These are phyloP conservation scores for Kewa caespitosa DNA, from an alignment of 179 eudicot species.

Conservation along the genomic window DNA sequence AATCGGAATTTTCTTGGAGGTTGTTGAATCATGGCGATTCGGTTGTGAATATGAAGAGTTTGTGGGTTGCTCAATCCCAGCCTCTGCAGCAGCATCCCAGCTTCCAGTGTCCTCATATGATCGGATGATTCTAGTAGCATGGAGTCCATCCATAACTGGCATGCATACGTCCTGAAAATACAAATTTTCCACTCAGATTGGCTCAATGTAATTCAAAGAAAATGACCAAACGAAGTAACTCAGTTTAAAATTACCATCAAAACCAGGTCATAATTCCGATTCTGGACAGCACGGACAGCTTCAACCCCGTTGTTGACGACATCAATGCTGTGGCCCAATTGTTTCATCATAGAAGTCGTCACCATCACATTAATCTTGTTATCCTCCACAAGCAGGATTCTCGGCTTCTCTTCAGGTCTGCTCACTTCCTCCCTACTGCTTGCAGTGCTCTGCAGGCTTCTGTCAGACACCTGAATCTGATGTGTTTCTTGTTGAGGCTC, in stretches of 20 bases:
- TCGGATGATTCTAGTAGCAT: slow-evolving; percentile 86
- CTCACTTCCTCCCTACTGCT: slow-evolving; percentile 39
- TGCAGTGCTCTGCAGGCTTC: slow-evolving; percentile 50
- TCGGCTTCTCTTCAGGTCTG: slow-evolving; percentile 41
- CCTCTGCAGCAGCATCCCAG: slow-evolving; percentile 77
- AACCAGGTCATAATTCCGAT: slow-evolving; percentile 61
- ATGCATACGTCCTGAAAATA: slow-evolving; percentile 80
- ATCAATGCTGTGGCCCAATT: slow-evolving; percentile 66
- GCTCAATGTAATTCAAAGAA: slow-evolving; percentile 3
- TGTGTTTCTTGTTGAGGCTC: slow-evolving; percentile 31
- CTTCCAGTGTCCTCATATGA: slow-evolving; percentile 80
- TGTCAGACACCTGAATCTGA: slow-evolving; percentile 31
- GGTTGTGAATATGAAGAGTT: slow-evolving; percentile 26
- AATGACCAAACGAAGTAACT: background rate
- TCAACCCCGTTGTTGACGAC: slow-evolving; percentile 89
- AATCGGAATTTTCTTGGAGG: slow-evolving; percentile 56
- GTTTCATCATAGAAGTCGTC: slow-evolving; percentile 83
- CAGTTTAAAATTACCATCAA: slow-evolving; percentile 60
- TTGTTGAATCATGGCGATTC: slow-evolving; percentile 28
- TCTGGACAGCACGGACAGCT: slow-evolving; percentile 84
- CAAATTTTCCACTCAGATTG: background rate
- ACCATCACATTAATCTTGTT: slow-evolving; percentile 89
- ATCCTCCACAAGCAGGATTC: slow-evolving; percentile 91
- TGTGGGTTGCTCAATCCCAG: slow-evolving; percentile 58
- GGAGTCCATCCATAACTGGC: slow-evolving; percentile 96